Conservation (phyloP, 106 monocot genomes). For the Cymbidium sinense region DNA sequence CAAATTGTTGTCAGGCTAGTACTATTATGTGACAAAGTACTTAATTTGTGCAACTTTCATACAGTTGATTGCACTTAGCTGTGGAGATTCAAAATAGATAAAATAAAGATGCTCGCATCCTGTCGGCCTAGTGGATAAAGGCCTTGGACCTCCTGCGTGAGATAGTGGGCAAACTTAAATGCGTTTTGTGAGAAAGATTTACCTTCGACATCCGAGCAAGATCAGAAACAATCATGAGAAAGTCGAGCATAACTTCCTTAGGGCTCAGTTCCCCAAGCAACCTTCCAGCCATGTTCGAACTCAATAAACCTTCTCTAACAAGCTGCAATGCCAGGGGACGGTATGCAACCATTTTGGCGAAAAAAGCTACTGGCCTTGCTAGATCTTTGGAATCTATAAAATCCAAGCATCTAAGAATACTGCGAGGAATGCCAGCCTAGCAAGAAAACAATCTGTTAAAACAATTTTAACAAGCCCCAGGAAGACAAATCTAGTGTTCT, state of each 20-base stretch:
- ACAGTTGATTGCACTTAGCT: background rate
- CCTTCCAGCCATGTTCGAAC: conserved; percentile 40
- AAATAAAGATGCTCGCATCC: background rate
- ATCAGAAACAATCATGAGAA: conserved; percentile 96
- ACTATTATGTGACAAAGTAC: background rate
- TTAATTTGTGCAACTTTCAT: background rate
- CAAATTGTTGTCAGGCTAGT: background rate
- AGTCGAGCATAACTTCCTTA: conserved; percentile 73
- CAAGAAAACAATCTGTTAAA: conserved; percentile 5
- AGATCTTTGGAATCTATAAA: conserved; percentile 50
- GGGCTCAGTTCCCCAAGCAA: conserved; percentile 40
- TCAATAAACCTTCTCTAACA: conserved; percentile 70
- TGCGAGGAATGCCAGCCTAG: conserved; percentile 60
- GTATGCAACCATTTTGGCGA: conserved; percentile 94
- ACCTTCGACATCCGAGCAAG: conserved; percentile 99
- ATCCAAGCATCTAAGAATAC: conserved; percentile 55
- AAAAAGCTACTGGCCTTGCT: conserved; percentile 63
- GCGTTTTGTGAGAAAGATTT: background rate
- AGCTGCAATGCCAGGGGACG: conserved; percentile 76
- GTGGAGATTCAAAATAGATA: background rate
- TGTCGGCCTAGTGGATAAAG: no score
- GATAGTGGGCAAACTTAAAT: background rate
- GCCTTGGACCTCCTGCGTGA: no score
- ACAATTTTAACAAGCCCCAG: background rate
- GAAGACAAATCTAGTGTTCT: background rate